These are phyloP conservation scores for Botrytis paeoniae DNA, from an alignment of 2,329 filamentous ascomycete genomes.

Conservation along the genomic window DNA sequence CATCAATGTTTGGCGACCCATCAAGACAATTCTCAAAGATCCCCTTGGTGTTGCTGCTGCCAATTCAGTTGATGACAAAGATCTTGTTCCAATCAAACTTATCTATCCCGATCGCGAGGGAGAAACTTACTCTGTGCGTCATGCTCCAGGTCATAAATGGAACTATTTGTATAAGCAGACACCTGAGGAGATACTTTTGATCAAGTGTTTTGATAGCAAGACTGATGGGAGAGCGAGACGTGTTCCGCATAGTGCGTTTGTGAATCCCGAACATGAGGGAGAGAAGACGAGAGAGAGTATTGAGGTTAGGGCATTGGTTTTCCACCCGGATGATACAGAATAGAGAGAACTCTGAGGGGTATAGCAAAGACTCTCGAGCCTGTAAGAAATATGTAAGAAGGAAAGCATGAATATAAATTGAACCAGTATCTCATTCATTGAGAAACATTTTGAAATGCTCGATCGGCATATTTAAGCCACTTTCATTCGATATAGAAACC, in stretches of 20 bases:
- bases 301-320: constrained; percentile 54
- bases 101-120: constrained; percentile 37
- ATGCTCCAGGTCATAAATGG: constrained; percentile 48
- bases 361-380: background rate
- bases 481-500: background rate
- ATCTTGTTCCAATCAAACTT: constrained; percentile 48
- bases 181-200: constrained; percentile 53
- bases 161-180: constrained; percentile 51
- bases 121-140: constrained; percentile 27
- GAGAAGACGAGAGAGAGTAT: constrained; percentile 51
- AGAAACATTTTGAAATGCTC: background rate
- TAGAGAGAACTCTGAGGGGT: background rate
- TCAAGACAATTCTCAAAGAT: constrained; percentile 50
- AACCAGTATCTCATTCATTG: background rate
- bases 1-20: constrained; percentile 54
- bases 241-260: constrained; percentile 56
- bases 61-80: constrained; percentile 47
- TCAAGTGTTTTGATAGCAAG: constrained; percentile 62
- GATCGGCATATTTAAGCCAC: background rate
- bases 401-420: background rate
- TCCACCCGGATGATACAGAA: constrained; percentile 35
- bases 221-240: constrained; percentile 51
- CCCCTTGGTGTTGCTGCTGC: constrained; percentile 54
- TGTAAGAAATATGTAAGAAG: background rate
- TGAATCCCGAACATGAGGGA: constrained; percentile 45